A percentile compares a stretch with the other conserved stretches of the same genome.
These are phyloP conservation scores for Cryptosporidium sp. DNA, from an alignment of 169 alveolate species.

Conservation along the genomic window DNA sequence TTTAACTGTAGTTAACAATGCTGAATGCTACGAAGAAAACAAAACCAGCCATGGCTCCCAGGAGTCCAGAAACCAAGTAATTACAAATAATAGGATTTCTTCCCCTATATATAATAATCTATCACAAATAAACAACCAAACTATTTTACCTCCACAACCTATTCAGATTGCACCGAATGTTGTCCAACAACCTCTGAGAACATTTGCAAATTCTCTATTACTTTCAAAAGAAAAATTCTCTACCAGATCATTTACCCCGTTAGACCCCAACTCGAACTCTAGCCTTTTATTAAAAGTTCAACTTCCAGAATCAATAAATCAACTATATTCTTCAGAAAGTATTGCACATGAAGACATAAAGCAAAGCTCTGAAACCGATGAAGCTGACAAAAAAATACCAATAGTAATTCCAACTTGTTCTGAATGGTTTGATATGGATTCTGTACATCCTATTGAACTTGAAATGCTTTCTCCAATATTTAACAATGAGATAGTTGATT, in stretches of 20 bases:
- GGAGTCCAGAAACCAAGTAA: not conserved
- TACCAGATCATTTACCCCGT: slow-evolving; percentile 28
- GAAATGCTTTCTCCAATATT: slow-evolving; percentile 54
- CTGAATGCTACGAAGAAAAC: slow-evolving; percentile 27
- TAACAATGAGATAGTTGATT: slow-evolving; percentile 21
- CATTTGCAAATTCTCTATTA: slow-evolving; percentile 67
- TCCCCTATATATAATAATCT: slow-evolving; percentile 11
- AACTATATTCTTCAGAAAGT: not conserved
- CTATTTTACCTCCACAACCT: slow-evolving; percentile 58
- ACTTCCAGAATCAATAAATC: slow-evolving; percentile 54
- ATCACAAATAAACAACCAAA: slow-evolving; percentile 18
- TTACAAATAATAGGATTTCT: not conserved
- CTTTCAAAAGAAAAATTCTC: slow-evolving; percentile 72
- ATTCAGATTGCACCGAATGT: slow-evolving; percentile 71
- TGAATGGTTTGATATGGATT: slow-evolving; percentile 62
- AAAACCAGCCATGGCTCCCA: not conserved
- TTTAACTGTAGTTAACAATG: not conserved
- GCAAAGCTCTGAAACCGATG: slow-evolving; percentile 27
- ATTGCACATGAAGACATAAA: not conserved
- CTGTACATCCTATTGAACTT: slow-evolving; percentile 69
- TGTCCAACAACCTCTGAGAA: slow-evolving; percentile 65
- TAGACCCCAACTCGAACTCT: slow-evolving; percentile 60
- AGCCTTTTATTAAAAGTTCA: slow-evolving; percentile 10
- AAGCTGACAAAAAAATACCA: slow-evolving; percentile 48
- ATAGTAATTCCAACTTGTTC: slow-evolving; percentile 65